phyloP scores from a whole-genome alignment of 495 filamentous ascomycete genomes.

The Extremus antarcticus region DNA sequence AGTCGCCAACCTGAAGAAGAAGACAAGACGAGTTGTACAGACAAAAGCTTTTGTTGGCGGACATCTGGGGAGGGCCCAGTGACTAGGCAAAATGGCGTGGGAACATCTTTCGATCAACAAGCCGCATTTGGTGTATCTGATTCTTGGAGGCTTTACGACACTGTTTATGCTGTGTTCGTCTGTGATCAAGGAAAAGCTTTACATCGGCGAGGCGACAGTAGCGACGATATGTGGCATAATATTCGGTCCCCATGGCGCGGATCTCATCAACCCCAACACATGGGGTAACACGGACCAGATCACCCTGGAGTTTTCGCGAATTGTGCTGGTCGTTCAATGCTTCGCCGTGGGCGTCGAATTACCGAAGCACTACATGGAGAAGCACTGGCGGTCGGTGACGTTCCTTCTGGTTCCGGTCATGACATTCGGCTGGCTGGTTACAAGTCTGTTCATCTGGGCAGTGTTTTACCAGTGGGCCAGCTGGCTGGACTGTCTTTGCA shows the following conservation, averaged over 20 bases:
- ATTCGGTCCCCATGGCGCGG: conserved; percentile 89
- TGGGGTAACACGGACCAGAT: conserved; percentile 96
- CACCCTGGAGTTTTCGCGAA: conserved; percentile 91
- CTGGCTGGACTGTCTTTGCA: conserved; percentile 79
- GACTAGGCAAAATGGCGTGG: conserved; percentile 61
- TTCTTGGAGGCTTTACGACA: conserved; percentile 93
- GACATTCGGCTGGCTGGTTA: conserved; percentile 93
- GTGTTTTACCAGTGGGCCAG: conserved; percentile 61
- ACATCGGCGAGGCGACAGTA: conserved; percentile 97
- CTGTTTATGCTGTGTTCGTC: conserved; percentile 98
- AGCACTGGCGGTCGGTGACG: conserved; percentile 88
- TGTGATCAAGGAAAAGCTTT: conserved; percentile 95
- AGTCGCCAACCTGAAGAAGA: neutral
- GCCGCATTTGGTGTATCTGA: conserved; percentile 96
- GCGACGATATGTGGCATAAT: conserved; percentile 94
- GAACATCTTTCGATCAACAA: conserved; percentile 84
- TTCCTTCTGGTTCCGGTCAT: conserved; percentile 90
- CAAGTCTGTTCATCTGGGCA: conserved; percentile 95
- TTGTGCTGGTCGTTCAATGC: conserved; percentile 97
- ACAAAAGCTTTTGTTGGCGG: neutral
- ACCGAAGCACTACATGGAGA: conserved; percentile 95
- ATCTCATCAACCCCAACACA: conserved; percentile 68
- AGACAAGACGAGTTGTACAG: conserved; percentile 1
- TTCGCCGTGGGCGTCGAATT: conserved; percentile 98
- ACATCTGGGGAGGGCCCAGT: neutral